Evolutionary conservation across 2,329 filamentous ascomycete species (phyloP), one percentile per base, ranked within the genome.

Genomic region (Didymella sp.): DNA sequence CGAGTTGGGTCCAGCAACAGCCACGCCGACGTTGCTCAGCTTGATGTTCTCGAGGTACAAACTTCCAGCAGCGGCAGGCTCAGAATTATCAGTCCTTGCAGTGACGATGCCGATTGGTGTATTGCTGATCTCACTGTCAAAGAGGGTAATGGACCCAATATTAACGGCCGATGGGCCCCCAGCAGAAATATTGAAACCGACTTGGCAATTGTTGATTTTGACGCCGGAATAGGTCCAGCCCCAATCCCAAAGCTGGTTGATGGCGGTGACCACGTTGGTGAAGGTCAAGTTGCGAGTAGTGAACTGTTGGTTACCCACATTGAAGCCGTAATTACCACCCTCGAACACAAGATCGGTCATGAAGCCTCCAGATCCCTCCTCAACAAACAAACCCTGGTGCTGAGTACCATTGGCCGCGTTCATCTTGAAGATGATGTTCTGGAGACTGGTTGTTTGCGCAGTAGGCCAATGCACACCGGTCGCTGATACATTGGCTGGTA

Each of bases 171-270:
- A 53, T 7, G 65, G 54, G n/a, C 66, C 68, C n/a, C 64, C 65
- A 21, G 66, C 62, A 21, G 70, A 68, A 63, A 87, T 82, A 45
- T 84, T 80, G 4, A 88, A 68, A 4, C 81, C 85, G 31, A 81
- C 77, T 2, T 72, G 68, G 64, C 83, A 85, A 66, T 84, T 84
- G 49, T 79, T 79, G 62, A 87, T 78, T 1, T 58, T 77, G 35
- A 87, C 68, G 4, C 76, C 76, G 58, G 81, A 78, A 56, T 82
- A 85, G 0, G 80, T 83, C 81, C 80, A 87, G 0, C 82, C 82
- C 85, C 85, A 87, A 57, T 85, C 77, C 84, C 84, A 87, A 9
- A 83, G 74, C 60, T 85, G 80, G 22, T 81, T 79, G 43, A 88
- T 84, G 2, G 81, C 84, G 0, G 82, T 86, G 1, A 77, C 74